Evolutionary conservation across 2,329 filamentous ascomycete genomes (phyloP), one percentile per base, ranked within the genome.

Genomic region (Coccinonectria pachysandricola): DNA sequence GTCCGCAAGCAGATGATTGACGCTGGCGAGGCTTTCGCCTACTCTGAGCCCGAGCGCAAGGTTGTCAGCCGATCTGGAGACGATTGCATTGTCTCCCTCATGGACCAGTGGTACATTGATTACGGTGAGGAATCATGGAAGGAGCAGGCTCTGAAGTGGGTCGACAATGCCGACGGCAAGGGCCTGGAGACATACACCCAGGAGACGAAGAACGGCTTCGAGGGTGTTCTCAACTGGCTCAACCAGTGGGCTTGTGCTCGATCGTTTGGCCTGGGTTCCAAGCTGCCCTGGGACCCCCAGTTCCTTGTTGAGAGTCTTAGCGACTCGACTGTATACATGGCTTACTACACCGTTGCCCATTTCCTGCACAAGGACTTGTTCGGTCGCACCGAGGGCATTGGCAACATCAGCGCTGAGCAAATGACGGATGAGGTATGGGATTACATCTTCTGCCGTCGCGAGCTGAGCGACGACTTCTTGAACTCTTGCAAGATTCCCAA

Each of bases 91-190:
- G 88, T 91, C 33, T 82, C 86, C 15, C 77, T 88, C 40, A 76
- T 96, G 49, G 88, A 95, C 45, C 91, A 98, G 59, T 98, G 91
- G 87, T 98, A 93, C 60, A 65, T 98, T 45, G 88, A 95, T 59
- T 98, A 98, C 49, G 91, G 91, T 36, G 82, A 87, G 58, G 83
- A 84, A 21, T 70, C 78, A 25, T 96, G 91, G 91, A 82, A 82
- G 49, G 61, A 81, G 36, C 65, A 71, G 21, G 84, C 81, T 9
- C 64, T 87, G 28, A 68, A 78, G 40, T 78, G 81, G 50, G 75
- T 93, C 23, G 70, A 72, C 28, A 75, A 77, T 48, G 70, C 66
- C 30, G 67, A 76, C 34, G 71, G 71, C 33, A 71, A 71, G 36
- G 72, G 71, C 15, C 61, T 95, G 35, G 82, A 95, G 56, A 83